Base-by-base conservation (phyloP, 2,329 filamentous ascomycete genomes). In the Herpotrichia juniperi region DNA sequence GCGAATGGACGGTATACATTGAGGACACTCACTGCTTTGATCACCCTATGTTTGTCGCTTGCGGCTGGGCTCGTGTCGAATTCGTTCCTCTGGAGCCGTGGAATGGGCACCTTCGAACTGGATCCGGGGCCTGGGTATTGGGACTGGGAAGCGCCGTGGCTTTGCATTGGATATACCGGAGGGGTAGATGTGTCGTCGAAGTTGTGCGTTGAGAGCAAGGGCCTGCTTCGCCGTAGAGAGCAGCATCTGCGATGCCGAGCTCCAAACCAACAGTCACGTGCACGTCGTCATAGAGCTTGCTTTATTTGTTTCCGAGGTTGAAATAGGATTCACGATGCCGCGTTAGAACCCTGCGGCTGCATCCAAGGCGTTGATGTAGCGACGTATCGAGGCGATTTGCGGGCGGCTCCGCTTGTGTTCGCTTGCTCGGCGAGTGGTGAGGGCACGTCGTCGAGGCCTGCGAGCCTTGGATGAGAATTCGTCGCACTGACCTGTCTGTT, bases 11-110 rank as follows among this genome's bases (percentile, higher is more conserved):
- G n/a, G n/a, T 8, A 37, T 6, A 22, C 2, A 32, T 17, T 10
- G n/a, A 19, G 11, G 9, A 34, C 5, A 54, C 59, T 48, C 28
- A 57, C 59, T 24, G 59, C 57, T 37, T 58, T 62, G 40, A 48
- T 58, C 40, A 60, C 51, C 6, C 46, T n/a, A 14, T 42, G 32
- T 16, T 48, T 48, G 4, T 48, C 28, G 24, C 21, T 22, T 5
- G 35, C 12, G 4, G 21, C 10, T 3, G 17, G 14, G 10, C 3
- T 32, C 9, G 30, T 7, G 25, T 31, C 25, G 19, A 22, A 14
- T 2, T 42, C 35, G 12, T 26, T 24, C 14, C 37, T 12, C 3
- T 48, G 26, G n/a, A 48, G 19, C 46, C 46, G 19, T 4, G 46
- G 46, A 17, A 48, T 48, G 3, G 46, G 7, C 12, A 48, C 30